Evolutionary conservation across 306 rosid species (phyloP), one percentile per base, ranked within the genome.

Genomic region (Dalbergia oliveri): DNA sequence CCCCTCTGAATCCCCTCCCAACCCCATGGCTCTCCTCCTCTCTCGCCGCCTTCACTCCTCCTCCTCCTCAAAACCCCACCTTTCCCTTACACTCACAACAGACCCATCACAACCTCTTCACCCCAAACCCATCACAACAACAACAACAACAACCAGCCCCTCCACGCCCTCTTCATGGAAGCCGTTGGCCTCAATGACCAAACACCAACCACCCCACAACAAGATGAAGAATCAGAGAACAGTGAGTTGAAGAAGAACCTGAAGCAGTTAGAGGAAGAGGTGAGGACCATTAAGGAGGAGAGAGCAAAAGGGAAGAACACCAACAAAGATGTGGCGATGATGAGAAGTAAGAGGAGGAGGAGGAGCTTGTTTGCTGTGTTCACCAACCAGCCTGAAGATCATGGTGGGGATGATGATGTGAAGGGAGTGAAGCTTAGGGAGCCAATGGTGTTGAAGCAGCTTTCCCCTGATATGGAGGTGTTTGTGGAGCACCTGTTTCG

Each of bases 381-480:
- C 73, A 74, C 74, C 21, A 75, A 81, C 35, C 70, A 74, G 51
- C 61, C 64, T n/a, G 31, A 19, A 18, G 2, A 35, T 11, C n/a
- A n/a, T 11, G 9, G 5, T 49, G 56, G 19, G 2, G 18, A 4
- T 50, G 57, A 0, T 11, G 54, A 54, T 2, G 9, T 6, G 23
- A 70, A 9, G 64, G 73, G 50, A 57, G 39, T 41, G 68, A 69
- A 26, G 1, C 50, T 41, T 50, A 92, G 44, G 75, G 79, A 84
- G 4, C 78, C 83, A 6, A 18, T 53, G 45, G 78, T 71, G 14
- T 9, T 26, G 21, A 92, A 88, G 56, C 77, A 80, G 76, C 88
- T 91, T 81, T 88, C 95, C 4, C 80, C 79, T 49, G 95, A 90
- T 23, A 84, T 84, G 93, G 88, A 78, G 77, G 16, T 45, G 78